Percentiles rank a stretch among this genome's conserved stretches.
phyloP scores from a whole-genome alignment of 768 basidiomycete species.

The Macrolepiota albuminosa region DNA sequence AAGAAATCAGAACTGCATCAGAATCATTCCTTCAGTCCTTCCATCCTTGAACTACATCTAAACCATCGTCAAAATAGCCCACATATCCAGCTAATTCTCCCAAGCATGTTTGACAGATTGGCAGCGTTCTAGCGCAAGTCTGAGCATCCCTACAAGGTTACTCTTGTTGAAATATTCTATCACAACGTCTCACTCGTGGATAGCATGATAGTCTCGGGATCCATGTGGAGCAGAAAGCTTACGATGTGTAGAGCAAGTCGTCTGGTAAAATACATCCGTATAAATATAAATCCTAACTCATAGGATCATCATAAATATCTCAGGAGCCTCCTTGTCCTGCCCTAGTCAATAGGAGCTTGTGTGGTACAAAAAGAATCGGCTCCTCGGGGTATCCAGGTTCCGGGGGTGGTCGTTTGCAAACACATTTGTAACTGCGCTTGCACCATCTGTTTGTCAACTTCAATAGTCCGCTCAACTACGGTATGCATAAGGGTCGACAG shows the following conservation, averaged over 20 bases:
- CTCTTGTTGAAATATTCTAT: background rate
- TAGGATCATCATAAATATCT: slow-evolving; percentile 4
- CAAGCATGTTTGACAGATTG: slow-evolving; percentile 2
- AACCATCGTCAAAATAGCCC: too few species aligned
- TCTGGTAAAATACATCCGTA: too few species aligned
- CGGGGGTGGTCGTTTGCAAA: background rate
- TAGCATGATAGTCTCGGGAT: slow-evolving; percentile 1
- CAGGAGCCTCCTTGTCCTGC: background rate
- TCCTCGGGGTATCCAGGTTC: background rate
- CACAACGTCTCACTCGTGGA: background rate
- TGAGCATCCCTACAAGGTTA: background rate
- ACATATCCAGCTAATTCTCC: background rate
- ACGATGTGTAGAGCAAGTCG: background rate
- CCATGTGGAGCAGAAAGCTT: slow-evolving; percentile 9
- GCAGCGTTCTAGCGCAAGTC: slow-evolving; percentile 1
- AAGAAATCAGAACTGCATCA: background rate
- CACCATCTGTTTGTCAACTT: slow-evolving; percentile 5
- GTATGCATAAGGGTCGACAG: slow-evolving; percentile 1
- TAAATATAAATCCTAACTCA: background rate
- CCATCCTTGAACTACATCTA: too few species aligned
- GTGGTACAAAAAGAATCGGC: background rate
- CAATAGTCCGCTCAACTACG: slow-evolving; percentile 1
- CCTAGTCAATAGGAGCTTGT: slow-evolving; percentile 3
- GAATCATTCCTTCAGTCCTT: background rate
- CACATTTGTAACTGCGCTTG: background rate